Evolutionary conservation across 768 basidiomycete genomes (phyloP), one percentile per base, ranked within the genome.

Genomic region (Clitopilus passeckerianus): DNA sequence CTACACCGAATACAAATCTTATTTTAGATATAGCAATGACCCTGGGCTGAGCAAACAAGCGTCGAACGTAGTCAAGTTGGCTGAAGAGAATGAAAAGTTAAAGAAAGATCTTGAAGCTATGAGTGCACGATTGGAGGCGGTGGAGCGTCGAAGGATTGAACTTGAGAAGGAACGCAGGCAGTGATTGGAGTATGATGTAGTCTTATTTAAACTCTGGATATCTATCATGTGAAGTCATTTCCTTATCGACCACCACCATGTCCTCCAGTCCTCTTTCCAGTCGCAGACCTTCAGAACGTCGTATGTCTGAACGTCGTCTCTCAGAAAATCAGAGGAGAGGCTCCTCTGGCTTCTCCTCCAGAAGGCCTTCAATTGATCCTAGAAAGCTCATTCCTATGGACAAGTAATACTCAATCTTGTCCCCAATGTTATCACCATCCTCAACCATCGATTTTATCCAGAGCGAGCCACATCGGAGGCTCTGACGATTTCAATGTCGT

Each of bases 401-500:
- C 80, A 91, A 85, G 90, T 90, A 46, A 68, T 64, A 72, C 67
- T 57, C 53, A 63, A 10, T 10, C 12, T 22, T 23, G 15, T 59
- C 12, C 61, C 59, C 58, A 33, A 54, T 33, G 34, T 30, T 27
- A 9, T 54, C 44, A 46, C 50, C 58, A 46, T 59, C 62, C 50
- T 55, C 41, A 56, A 37, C 52, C 61, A 24, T 57, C 66, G 57
- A 64, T 64, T 54, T 56, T 30, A 34, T 18, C 30, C 72, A 86
- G 83, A 69, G 70, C 74, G 58, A 73, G 74, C 64, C 79, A 83
- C 54, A 68, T 86, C 57, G 78, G 77, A 57, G 87, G 86, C 15
- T 74, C 84, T 53, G 84, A 89, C 64, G 80, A 88, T 68, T 97
- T 97, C 81, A 96, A 97, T 71, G 87, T 98, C 57, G 86, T 96